A percentile compares a stretch with the other conserved stretches of the same genome.
These are phyloP conservation scores for Trichophaea hybrida DNA, from an alignment of 2,329 filamentous ascomycete species.

Conservation along the genomic window DNA sequence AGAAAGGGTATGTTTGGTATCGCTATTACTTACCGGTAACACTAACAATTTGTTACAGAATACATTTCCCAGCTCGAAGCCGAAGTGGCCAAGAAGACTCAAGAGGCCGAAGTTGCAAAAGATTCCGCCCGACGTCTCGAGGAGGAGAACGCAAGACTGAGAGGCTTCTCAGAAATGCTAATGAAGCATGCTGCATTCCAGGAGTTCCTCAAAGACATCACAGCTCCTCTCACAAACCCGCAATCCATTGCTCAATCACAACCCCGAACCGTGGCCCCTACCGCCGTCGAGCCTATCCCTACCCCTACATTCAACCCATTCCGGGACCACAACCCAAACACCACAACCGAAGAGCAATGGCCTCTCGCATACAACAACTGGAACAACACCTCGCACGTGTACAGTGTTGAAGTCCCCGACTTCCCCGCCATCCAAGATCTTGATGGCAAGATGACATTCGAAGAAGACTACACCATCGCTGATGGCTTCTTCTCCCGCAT, in stretches of 20 bases:
- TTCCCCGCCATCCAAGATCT: constrained; percentile 19
- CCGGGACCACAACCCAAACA: constrained; percentile 15
- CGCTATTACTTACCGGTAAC: not conserved
- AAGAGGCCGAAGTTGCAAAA: constrained; percentile 75
- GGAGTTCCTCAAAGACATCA: constrained; percentile 21
- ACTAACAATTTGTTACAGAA: constrained; percentile 51
- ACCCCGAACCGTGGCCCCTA: constrained; percentile 14
- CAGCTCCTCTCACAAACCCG: not conserved
- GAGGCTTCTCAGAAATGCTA: constrained; percentile 66
- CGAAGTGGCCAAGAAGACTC: constrained; percentile 70
- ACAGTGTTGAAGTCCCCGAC: constrained; percentile 17
- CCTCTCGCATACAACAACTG: constrained; percentile 24
- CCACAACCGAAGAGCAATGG: constrained; percentile 18
- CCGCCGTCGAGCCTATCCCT: constrained; percentile 15
- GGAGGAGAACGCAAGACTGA: constrained; percentile 72
- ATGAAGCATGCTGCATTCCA: constrained; percentile 63
- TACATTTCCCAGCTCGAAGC: constrained; percentile 90
- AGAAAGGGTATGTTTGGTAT: constrained; percentile 60
- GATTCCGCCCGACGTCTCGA: constrained; percentile 44
- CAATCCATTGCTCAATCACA: not conserved
- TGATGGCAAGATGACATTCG: constrained; percentile 14
- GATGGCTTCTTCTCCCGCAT: constrained; percentile 20
- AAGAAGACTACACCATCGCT: constrained; percentile 17
- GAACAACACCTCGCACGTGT: constrained; percentile 12
- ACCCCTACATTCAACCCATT: constrained; percentile 11